Base-by-base conservation (phyloP, 2,329 filamentous ascomycete species). In the Beauveria sp. region DNA sequence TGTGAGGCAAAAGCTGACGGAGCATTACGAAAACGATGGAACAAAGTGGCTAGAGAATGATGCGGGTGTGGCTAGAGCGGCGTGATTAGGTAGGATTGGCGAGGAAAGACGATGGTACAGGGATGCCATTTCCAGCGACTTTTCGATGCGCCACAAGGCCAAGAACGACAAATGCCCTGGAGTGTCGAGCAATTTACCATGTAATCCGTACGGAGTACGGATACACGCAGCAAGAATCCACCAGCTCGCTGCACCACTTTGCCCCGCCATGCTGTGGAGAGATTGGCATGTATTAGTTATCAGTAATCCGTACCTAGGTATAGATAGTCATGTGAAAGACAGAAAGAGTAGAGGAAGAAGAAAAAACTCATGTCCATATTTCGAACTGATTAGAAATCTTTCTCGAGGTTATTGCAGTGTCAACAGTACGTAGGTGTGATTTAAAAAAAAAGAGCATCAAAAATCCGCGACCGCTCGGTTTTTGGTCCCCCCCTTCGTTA, bases 81-180 rank as follows among this genome's bases (percentile, higher is more conserved):
- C 34, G 28, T 51, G 49, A 34, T 16, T 9, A 20, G 16, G 31
- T 38, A 16, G 26, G 31, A 48, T 26, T n/a, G 45, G 20, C 45
- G 24, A 31, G n/a, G 20, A 60, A 60, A 56, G 16, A 18, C 56
- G 20, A 60, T 60, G 38, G 22, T 24, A 10, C 16, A 26, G 50
- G 58, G 43, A 61, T 61, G 59, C 59, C 24, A 61, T 42, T 42
- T 61, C 46, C 51, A 16, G 50, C 22, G 28, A 55, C 59, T 55
- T 61, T 48, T 49, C 59, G 24, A 61, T 61, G 50, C 51, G 42
- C 50, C 50, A 61, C 50, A 52, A n/a, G 26, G 31, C 51, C 20
- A 42, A 54, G 10, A 16, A 22, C 18, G 31, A 12, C 14, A 49
- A 49, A 58, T 57, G 14, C 53, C 53, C 16, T 55, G 40, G 1